These are phyloP conservation scores for Microdochium trichocladiopsis DNA, from an alignment of 2,329 filamentous ascomycete genomes.

Conservation along the genomic window DNA sequence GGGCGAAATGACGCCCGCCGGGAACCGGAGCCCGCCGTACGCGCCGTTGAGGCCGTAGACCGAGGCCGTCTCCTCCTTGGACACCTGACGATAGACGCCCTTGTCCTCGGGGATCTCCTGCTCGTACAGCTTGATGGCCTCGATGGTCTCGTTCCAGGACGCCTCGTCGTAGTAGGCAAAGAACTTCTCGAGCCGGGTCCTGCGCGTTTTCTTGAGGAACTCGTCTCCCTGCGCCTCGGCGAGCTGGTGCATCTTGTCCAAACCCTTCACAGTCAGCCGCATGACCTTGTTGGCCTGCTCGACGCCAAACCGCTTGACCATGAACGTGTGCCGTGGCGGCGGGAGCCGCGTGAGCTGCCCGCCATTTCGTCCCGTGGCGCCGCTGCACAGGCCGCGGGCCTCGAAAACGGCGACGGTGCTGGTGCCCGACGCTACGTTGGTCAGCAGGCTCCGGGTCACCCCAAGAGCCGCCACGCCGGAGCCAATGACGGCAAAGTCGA, in stretches of 20 bases:
- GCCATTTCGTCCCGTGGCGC: conserved; percentile 47
- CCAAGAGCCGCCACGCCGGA: conserved; percentile 22
- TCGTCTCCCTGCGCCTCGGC: too few species aligned
- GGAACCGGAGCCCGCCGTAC: conserved; percentile 33
- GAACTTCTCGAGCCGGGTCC: too few species aligned
- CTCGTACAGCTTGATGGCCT: too few species aligned
- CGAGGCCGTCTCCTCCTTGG: too few species aligned
- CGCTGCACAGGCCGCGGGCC: conserved; percentile 38
- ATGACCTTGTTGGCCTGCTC: conserved; percentile 22
- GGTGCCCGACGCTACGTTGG: not conserved
- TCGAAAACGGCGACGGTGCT: conserved; percentile 37
- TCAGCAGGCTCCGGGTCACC: conserved; percentile 14
- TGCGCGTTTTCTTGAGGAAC: too few species aligned
- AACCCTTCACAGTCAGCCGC: too few species aligned
- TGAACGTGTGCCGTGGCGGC: conserved; percentile 33
- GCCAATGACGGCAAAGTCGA: conserved; percentile 18
- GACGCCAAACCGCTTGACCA: conserved; percentile 22
- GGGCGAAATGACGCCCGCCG: conserved; percentile 42
- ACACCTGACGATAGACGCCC: too few species aligned
- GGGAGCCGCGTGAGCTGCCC: conserved; percentile 44
- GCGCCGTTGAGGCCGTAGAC: not conserved
- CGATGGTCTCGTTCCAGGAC: too few species aligned
- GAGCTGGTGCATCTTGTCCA: too few species aligned
- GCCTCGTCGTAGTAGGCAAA: too few species aligned
- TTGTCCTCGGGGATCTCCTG: too few species aligned